phyloP scores from a whole-genome alignment of 345 rosid species.

The Gossypium ekmanianum region DNA sequence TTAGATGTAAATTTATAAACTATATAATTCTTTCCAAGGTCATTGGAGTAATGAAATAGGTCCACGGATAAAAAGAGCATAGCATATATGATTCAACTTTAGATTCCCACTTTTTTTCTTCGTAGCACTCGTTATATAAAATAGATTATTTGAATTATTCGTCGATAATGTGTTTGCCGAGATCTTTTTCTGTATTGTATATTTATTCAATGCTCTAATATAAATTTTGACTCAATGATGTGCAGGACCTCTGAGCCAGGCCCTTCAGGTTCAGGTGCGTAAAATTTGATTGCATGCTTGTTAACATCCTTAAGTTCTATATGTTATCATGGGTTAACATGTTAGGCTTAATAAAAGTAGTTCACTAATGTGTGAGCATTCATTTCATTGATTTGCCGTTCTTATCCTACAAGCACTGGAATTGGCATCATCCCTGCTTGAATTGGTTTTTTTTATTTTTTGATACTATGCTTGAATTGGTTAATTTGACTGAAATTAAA shows the following conservation, averaged over 20 bases:
- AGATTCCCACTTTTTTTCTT: background rate
- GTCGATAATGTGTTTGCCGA: background rate
- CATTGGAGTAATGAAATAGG: background rate
- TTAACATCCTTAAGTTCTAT: background rate
- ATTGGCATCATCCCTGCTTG: background rate
- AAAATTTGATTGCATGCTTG: background rate
- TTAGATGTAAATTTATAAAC: background rate
- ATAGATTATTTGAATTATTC: background rate
- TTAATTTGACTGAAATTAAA: background rate
- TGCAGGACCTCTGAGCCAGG: constrained; percentile 55
- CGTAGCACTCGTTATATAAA: background rate
- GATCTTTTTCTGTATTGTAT: background rate
- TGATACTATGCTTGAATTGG: background rate
- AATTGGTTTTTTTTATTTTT: background rate
- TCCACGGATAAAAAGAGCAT: background rate
- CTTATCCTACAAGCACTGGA: background rate
- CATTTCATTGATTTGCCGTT: background rate
- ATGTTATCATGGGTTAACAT: background rate
- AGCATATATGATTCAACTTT: background rate
- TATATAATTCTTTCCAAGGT: background rate
- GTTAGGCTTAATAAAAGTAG: background rate
- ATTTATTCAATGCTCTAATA: background rate
- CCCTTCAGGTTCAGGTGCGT: constrained; percentile 43
- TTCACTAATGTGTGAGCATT: background rate
- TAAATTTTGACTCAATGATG: constrained; percentile 5